Conservation (phyloP, 2,329 filamentous ascomycete genomes). For the Metarhizium rileyi region DNA sequence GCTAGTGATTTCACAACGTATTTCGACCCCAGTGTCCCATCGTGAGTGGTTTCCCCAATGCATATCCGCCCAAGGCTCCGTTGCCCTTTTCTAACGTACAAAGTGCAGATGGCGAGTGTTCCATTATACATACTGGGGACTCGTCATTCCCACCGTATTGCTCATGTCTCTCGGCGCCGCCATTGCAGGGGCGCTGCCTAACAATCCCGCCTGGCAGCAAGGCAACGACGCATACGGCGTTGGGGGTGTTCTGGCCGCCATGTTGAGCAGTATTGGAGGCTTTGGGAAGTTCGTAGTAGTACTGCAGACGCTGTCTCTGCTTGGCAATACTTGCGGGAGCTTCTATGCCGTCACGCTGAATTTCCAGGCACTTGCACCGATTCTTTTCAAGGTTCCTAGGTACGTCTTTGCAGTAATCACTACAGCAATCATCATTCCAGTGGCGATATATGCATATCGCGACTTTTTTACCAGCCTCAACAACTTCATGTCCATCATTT, state of each 20-base stretch:
- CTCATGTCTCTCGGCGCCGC: conserved; percentile 56
- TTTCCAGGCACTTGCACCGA: conserved; percentile 52
- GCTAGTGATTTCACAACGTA: conserved; percentile 54
- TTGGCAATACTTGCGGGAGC: conserved; percentile 50
- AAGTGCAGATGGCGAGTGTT: conserved; percentile 34
- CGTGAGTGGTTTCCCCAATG: conserved; percentile 23
- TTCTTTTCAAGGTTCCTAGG: conserved; percentile 44
- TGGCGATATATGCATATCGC: conserved; percentile 44
- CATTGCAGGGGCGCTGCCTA: conserved; percentile 50
- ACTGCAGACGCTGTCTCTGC: conserved; percentile 43
- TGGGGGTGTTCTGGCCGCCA: conserved; percentile 49
- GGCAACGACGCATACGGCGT: conserved; percentile 44
- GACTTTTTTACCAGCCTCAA: conserved; percentile 48
- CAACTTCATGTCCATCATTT: conserved; percentile 47
- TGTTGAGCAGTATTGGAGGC: conserved; percentile 46
- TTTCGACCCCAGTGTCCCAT: conserved; percentile 44
- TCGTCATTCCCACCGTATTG: conserved; percentile 43
- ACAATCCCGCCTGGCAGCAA: conserved; percentile 41
- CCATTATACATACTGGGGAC: conserved; percentile 45
- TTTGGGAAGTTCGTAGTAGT: conserved; percentile 56
- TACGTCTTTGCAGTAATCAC: conserved; percentile 47
- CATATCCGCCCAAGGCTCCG: background rate
- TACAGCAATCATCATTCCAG: conserved; percentile 49
- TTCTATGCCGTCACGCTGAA: conserved; percentile 56
- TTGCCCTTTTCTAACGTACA: conserved; percentile 4